Conservation (phyloP, 2,329 filamentous ascomycete genomes). For the Apiospora kogelbergensis region DNA sequence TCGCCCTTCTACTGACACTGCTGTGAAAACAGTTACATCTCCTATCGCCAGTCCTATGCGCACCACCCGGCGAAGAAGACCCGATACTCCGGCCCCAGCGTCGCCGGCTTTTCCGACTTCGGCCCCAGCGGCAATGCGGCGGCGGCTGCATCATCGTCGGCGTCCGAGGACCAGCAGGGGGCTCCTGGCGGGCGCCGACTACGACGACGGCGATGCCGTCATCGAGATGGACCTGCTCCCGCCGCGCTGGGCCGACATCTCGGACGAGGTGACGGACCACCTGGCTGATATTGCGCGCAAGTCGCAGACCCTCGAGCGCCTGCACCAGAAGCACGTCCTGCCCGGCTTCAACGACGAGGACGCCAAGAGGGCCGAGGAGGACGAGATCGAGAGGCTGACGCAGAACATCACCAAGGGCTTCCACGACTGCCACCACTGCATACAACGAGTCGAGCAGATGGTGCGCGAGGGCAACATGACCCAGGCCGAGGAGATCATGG, state of each 20-base stretch:
- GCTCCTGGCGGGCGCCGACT: conserved; percentile 77
- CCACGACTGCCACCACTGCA: conserved; percentile 84
- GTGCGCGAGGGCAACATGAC: conserved; percentile 78
- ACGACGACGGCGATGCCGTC: conserved; percentile 88
- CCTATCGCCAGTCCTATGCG: conserved; percentile 97
- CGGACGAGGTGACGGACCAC: conserved; percentile 86
- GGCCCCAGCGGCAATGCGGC: conserved; percentile 51
- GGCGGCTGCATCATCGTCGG: conserved; percentile 25
- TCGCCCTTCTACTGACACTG: not conserved
- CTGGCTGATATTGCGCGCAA: conserved; percentile 79
- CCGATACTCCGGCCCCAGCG: conserved; percentile 57
- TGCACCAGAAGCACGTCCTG: conserved; percentile 96
- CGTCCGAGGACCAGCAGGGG: conserved; percentile 66
- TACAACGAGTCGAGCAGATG: conserved; percentile 85
- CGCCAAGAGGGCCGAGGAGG: conserved; percentile 81
- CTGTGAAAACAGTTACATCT: conserved; percentile 73
- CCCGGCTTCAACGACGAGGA: conserved; percentile 97
- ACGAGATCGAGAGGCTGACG: conserved; percentile 86
- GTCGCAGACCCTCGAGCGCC: conserved; percentile 80
- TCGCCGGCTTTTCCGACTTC: conserved; percentile 60
- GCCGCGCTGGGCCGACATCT: conserved; percentile 92
- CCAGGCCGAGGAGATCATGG: conserved; percentile 90
- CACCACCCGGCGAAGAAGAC: conserved; percentile 90
- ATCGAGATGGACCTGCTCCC: conserved; percentile 98
- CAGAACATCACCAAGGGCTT: conserved; percentile 88